Evolutionary conservation across 2,329 filamentous ascomycete species (phyloP).

Genomic region (Talaromyces sp.): DNA sequence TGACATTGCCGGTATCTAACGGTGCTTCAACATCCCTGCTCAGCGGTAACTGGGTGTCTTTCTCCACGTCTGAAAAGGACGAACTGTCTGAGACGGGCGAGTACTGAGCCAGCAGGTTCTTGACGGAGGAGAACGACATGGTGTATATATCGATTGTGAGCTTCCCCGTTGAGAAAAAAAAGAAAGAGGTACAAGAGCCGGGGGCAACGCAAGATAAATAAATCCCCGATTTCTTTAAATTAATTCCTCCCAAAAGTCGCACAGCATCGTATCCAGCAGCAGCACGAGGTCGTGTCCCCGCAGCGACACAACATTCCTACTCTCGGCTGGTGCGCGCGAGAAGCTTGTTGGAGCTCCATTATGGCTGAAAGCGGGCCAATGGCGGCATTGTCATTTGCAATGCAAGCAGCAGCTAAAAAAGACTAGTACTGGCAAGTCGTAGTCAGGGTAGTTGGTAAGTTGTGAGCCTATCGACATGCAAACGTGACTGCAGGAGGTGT

Average conservation of each 20-base stretch:
- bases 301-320: background rate
- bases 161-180: background rate
- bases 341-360: background rate
- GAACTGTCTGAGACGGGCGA: conserved; percentile 9
- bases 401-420: background rate
- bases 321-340: background rate
- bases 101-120: conserved; percentile 12
- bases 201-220: background rate
- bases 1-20: background rate
- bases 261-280: background rate
- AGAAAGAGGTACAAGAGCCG: background rate
- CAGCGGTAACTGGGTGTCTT: conserved; percentile 8
- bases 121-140: conserved; percentile 14
- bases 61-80: conserved; percentile 10
- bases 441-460: background rate
- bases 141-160: background rate
- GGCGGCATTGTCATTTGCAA: background rate
- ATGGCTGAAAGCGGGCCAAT: background rate
- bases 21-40: background rate
- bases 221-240: background rate
- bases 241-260: background rate
- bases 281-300: background rate
- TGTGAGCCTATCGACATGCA: background rate
- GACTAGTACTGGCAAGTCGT: background rate
- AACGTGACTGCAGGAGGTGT: background rate